A percentile compares a stretch with the other conserved stretches of the same genome.
These are phyloP conservation scores for Brassica nigra DNA, from an alignment of 345 rosid genomes.

Conservation along the genomic window DNA sequence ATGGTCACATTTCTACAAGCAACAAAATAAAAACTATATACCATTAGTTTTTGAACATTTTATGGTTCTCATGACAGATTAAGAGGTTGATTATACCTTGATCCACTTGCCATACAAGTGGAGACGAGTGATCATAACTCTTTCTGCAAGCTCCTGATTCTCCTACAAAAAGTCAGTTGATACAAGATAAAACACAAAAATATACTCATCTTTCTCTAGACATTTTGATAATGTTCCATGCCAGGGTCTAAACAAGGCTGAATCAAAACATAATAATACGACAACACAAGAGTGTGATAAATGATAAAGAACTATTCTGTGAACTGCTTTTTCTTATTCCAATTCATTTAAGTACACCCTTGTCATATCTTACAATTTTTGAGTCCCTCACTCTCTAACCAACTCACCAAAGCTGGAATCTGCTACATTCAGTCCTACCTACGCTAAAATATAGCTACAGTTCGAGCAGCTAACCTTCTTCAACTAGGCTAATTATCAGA, in stretches of 20 bases:
- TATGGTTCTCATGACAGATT: background rate
- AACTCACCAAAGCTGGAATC: background rate
- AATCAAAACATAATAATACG: background rate
- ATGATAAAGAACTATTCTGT: background rate
- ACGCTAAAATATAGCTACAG: background rate
- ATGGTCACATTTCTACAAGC: constrained; percentile 78
- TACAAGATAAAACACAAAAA: constrained; percentile 2
- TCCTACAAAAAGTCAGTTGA: constrained; percentile 53
- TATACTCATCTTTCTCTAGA: background rate
- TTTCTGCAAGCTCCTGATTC: constrained; percentile 87
- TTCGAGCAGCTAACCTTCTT: background rate
- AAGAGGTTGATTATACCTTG: constrained; percentile 52
- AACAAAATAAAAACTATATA: constrained; percentile 22
- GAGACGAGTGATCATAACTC: constrained; percentile 96
- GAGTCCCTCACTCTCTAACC: background rate
- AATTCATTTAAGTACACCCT: background rate
- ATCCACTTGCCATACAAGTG: constrained; percentile 93
- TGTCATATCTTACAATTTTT: background rate
- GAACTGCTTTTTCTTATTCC: background rate
- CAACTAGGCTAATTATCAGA: background rate
- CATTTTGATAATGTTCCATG: background rate
- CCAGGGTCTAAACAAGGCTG: background rate
- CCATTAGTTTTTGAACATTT: background rate
- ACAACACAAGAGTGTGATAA: background rate
- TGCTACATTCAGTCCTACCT: background rate